These are phyloP conservation scores for Starmerella kuoi DNA, from an alignment of 805 yeast species.

Conservation along the genomic window DNA sequence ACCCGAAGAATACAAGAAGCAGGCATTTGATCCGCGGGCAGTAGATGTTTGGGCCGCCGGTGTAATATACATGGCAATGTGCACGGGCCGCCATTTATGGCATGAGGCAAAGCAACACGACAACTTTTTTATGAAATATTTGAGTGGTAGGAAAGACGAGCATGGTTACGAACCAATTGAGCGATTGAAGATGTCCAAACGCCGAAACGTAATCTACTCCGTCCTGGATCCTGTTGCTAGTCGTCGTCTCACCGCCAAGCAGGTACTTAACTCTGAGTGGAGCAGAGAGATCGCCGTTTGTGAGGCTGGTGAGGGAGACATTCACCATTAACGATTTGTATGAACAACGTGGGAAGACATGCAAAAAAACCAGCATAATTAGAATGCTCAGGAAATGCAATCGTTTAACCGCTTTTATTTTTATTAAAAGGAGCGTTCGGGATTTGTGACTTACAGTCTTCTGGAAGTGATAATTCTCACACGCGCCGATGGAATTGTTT, in stretches of 20 bases:
- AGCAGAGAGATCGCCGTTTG: constrained; percentile 76
- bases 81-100: constrained; percentile 91
- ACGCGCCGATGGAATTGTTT: no score
- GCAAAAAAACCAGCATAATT: no score
- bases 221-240: constrained; percentile 80
- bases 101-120: constrained; percentile 62
- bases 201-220: constrained; percentile 85
- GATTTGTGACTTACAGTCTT: no score
- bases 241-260: constrained; percentile 74
- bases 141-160: constrained; percentile 63
- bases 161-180: constrained; percentile 90
- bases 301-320: constrained; percentile 43
- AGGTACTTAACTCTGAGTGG: constrained; percentile 87
- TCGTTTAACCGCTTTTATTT: no score
- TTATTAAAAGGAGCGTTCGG: no score
- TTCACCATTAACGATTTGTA: no score
- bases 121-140: constrained; percentile 62
- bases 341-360: no score
- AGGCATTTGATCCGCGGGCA: constrained; percentile 55
- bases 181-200: constrained; percentile 64
- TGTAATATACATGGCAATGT: constrained; percentile 59
- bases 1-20: constrained; percentile 62
- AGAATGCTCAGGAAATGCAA: no score
- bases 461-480: no score
- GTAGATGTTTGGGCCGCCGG: constrained; percentile 88